Percentiles rank a stretch among this genome's conserved stretches.
Evolutionary conservation across 176 grass and related monocot genomes (phyloP).

Genomic region (Zizania latifolia): DNA sequence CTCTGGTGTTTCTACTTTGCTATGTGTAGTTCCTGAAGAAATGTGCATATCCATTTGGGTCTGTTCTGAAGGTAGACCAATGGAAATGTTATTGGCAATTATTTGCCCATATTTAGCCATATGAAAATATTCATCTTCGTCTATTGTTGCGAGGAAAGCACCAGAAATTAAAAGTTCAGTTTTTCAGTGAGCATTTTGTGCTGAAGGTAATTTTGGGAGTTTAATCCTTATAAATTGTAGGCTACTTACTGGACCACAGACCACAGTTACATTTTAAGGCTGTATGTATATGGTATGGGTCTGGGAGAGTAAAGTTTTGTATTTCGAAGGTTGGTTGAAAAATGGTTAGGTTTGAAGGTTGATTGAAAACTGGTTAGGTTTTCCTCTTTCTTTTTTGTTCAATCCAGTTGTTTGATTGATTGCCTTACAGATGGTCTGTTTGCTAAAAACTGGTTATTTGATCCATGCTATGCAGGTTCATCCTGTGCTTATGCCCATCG

Average conservation of each 20-base stretch:
- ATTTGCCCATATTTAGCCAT: not conserved
- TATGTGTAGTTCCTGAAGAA: not conserved
- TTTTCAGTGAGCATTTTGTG: not conserved
- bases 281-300: not conserved
- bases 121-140: not conserved
- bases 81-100: not conserved
- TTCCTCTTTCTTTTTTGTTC: too few species aligned
- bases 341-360: too few species aligned
- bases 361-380: not conserved
- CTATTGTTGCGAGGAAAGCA: not conserved
- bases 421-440: not conserved
- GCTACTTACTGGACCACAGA: not conserved
- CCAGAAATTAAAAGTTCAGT: not conserved
- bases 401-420: too few species aligned
- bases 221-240: slow-evolving; percentile 3
- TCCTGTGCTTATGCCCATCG: slow-evolving; percentile 81
- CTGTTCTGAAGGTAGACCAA: not conserved
- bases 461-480: slow-evolving; percentile 52
- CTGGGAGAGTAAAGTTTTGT: not conserved
- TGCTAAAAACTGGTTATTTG: not conserved
- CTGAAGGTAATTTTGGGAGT: not conserved
- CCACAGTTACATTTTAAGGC: not conserved
- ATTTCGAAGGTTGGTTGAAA: too few species aligned
- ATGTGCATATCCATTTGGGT: not conserved
- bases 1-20: too few species aligned